Evolutionary conservation across 106 monocot genomes (phyloP), one percentile per base, ranked within the genome.

Genomic region (Acorus gramineus): DNA sequence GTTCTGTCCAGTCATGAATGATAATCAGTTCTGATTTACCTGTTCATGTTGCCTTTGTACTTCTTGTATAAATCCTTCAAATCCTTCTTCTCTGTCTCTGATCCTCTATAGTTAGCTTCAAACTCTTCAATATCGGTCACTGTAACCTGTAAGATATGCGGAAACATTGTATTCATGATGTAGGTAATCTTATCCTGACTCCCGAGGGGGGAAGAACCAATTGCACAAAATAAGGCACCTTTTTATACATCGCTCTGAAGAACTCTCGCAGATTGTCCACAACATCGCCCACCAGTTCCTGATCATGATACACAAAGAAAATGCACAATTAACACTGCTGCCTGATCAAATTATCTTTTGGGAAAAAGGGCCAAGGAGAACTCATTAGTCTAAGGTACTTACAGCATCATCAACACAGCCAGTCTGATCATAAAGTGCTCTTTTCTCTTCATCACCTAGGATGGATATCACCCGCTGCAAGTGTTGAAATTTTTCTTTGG

Each of bases 91-190:
- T 94, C 94, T 52, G 80, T 79, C 69, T 89, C 86, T 58, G 94
- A 94, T 11, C 94, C 94, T 82, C 94, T 81, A 62, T 94, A 94
- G 55, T 77, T 94, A 48, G 84, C 89, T 71, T 90, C 89, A 71
- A 94, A 94, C 60, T 90, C 94, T 78, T 94, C 94, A 80, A 94
- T 86, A 74, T 94, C 94, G 77, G 86, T 86, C 64, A 77, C 90
- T 7, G 94, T 90, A 44, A 94, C 84, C 94, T 94, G 65, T 14
- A 71, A 28, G 28, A 28, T 28, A 28, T 28, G 28, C 28, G 28
- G 28, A 28, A 28, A 28, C 1, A 28, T 0, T 28, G 28, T 28
- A 28, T 28, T 28, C 28, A 28, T 28, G 28, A 28, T 28, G 28
- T 1, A 28, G 28, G 1, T 28, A 28, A 28, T 28, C 1, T 28